phyloP scores from a whole-genome alignment of 2,329 filamentous ascomycete species.

The Colletotrichum melonis region DNA sequence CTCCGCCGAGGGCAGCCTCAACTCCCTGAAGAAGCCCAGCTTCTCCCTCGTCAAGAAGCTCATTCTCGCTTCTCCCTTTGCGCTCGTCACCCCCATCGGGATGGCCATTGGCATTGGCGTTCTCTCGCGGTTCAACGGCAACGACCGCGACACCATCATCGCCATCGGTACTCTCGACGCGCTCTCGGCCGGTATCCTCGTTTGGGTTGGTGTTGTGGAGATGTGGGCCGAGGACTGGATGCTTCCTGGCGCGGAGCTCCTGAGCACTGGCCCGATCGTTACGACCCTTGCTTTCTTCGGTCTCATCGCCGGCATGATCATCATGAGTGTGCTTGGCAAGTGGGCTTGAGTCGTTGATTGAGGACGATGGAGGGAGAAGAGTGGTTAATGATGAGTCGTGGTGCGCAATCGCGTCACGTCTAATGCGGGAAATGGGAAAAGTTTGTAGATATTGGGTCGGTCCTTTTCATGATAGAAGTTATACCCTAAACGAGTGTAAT shows the following conservation, averaged over 20 bases:
- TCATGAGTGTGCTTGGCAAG: constrained; percentile 81
- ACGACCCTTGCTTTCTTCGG: constrained; percentile 63
- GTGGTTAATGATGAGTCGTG: constrained; percentile 4
- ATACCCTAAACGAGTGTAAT: constrained; percentile 26
- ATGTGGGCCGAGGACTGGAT: constrained; percentile 85
- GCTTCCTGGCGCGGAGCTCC: constrained; percentile 61
- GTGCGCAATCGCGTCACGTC: background rate
- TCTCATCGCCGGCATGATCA: constrained; percentile 69
- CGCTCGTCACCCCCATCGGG: constrained; percentile 79
- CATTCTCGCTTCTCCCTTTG: constrained; percentile 71
- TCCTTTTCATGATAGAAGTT: constrained; percentile 25
- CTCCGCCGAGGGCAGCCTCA: constrained; percentile 15
- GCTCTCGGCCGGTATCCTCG: constrained; percentile 78
- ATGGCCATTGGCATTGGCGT: constrained; percentile 86
- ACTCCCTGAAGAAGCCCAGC: constrained; percentile 15
- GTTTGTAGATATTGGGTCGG: constrained; percentile 6
- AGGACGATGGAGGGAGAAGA: background rate
- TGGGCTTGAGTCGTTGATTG: constrained; percentile 66
- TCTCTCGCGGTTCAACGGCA: constrained; percentile 77
- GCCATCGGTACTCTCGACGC: constrained; percentile 81
- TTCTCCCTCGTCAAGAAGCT: constrained; percentile 63
- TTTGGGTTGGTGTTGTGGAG: constrained; percentile 85
- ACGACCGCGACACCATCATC: constrained; percentile 74
- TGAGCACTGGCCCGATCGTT: constrained; percentile 59
- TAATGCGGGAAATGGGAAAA: constrained; percentile 1